Percentiles rank a stretch among this genome's conserved stretches.
Conservation (phyloP, 805 yeast genomes). For the Sungouiozyma ichnusensis region DNA sequence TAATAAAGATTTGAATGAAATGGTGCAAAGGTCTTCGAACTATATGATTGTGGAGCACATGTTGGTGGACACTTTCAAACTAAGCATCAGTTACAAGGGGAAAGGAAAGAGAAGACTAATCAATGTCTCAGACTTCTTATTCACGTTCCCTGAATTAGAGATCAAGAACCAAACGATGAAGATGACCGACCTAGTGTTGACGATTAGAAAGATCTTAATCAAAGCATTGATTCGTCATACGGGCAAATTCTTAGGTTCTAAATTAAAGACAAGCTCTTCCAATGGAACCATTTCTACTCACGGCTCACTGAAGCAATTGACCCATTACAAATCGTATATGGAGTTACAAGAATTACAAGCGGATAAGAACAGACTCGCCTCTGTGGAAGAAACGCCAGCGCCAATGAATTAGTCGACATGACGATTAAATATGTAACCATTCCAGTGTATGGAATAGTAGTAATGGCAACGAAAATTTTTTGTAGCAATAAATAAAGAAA, state of each 20-base stretch:
- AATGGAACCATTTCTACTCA: slow-evolving; percentile 2
- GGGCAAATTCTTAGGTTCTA: slow-evolving; percentile 73
- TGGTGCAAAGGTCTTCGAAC: slow-evolving; percentile 67
- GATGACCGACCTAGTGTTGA: slow-evolving; percentile 50
- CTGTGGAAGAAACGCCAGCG: neutral
- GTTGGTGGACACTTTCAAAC: slow-evolving; percentile 36
- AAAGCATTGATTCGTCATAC: slow-evolving; percentile 52
- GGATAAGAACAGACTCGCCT: neutral
- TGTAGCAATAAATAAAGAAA: neutral
- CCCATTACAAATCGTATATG: slow-evolving; percentile 10
- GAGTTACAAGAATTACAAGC: slow-evolving; percentile 6
- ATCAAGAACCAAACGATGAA: slow-evolving; percentile 63
- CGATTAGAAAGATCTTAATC: slow-evolving; percentile 52
- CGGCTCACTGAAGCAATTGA: slow-evolving; percentile 7
- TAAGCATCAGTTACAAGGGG: slow-evolving; percentile 70
- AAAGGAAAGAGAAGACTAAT: slow-evolving; percentile 57
- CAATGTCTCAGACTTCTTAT: slow-evolving; percentile 64
- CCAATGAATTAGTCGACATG: no score
- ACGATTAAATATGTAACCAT: neutral
- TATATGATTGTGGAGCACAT: slow-evolving; percentile 59
- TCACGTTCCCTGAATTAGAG: slow-evolving; percentile 52
- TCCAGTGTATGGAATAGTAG: no score
- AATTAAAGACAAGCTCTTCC: slow-evolving; percentile 31
- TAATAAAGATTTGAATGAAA: slow-evolving; percentile 39
- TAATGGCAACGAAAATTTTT: neutral